Base-by-base conservation (phyloP, 192 early-diverging fungal species). In the Mortierella alpina region DNA sequence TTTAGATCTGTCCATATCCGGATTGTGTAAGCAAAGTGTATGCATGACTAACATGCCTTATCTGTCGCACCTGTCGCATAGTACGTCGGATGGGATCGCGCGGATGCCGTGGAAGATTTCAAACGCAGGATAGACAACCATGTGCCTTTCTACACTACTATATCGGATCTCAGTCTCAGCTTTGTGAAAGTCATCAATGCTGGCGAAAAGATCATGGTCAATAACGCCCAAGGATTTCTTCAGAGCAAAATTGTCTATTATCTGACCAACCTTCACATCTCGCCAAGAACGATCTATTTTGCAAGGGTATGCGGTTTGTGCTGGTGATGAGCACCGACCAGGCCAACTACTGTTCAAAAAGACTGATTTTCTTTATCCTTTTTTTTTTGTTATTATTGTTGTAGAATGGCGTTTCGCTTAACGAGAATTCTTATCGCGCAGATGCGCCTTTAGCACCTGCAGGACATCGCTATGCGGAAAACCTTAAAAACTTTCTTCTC, bases 151-250 rank as follows among this genome's bases (percentile, higher is more conserved):
- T 94, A 95, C 73, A 84, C 89, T 70, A 91, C 94, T 0, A 93
- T 95, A 48, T 82, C 84, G 53, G 90, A 93, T 53, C 74, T 77
- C 4, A 73, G 81, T 14, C 73, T 90, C 48, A 88, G 88, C 59
- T 95, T 89, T 81, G 91, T 95, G 42, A 94, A 95, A 69, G 73
- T 93, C 57, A 91, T 93, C 85, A 95, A 94, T 64, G 92, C 90
- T 0, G 93, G 91, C 57, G 93, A 95, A 84, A 90, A 90, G 65
- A 87, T 95, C 60, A 92, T 93, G 42, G 91, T 93, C 63, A 95
- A 94, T 84, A 92, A 94, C 66, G 92, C 93, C 15, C 88, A 92
- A 53, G 94, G 94, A 42, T 95, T 93, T 77, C 78, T 95, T 60
- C 94, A 93, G 83, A 87, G 87, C 63, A 88, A 90, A 5, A 85